A percentile compares a stretch with the other conserved stretches of the same genome.
Evolutionary conservation across 768 basidiomycete genomes (phyloP).

Genomic region (Leucosporidium creatinivorum): DNA sequence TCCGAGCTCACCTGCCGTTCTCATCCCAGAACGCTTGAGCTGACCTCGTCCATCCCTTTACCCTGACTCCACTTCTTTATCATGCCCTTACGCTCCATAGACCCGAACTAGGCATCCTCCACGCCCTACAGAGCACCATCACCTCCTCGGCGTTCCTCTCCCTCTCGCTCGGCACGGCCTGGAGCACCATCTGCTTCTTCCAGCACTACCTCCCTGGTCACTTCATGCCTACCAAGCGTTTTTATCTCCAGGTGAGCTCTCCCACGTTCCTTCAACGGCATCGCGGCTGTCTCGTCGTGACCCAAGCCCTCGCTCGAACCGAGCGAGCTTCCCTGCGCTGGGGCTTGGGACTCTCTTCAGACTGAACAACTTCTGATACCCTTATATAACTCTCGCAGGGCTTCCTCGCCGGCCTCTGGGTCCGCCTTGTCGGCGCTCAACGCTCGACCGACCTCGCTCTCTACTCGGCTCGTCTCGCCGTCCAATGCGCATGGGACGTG

Average conservation of each 20-base stretch:
- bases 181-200: slow-evolving; percentile 6
- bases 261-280: neutral
- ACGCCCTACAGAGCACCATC: neutral
- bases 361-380: neutral
- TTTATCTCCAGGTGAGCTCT: neutral
- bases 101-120: neutral
- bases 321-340: no score
- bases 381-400: neutral
- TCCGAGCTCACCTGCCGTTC: no score
- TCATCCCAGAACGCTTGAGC: no score
- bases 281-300: no score
- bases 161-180: slow-evolving; percentile 2
- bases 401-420: slow-evolving; percentile 8
- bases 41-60: no score
- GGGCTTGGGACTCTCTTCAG: no score
- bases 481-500: neutral
- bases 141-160: slow-evolving; percentile 4
- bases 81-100: no score
- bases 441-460: neutral
- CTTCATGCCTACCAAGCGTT: neutral
- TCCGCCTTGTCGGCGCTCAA: neutral
- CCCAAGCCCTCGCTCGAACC: no score
- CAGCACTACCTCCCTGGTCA: neutral
- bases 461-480: neutral
- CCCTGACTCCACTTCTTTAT: no score